Evolutionary conservation across 1,139 yeast species (phyloP).

Genomic region (Blastobotrys aristatus): DNA sequence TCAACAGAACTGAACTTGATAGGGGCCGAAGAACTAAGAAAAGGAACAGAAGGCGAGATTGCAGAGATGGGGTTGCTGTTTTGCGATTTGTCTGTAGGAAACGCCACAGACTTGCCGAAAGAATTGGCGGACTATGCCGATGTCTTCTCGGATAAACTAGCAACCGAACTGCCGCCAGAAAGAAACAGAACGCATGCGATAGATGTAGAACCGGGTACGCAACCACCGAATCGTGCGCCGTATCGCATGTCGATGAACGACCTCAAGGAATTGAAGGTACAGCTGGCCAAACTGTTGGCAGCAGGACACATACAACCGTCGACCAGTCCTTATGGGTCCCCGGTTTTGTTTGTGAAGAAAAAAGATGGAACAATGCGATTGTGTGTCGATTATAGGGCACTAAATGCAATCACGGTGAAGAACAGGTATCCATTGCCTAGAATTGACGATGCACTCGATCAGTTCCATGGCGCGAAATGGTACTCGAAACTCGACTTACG

Average conservation of each 20-base stretch:
- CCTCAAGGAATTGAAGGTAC: background rate
- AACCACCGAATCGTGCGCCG: background rate
- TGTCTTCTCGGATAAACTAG: background rate
- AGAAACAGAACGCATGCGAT: background rate
- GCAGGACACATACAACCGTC: conserved; percentile 20
- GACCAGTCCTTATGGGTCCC: conserved; percentile 22
- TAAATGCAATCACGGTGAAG: conserved; percentile 14
- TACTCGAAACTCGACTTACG: conserved; percentile 22
- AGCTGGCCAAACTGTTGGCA: conserved; percentile 11
- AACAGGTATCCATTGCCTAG: conserved; percentile 11
- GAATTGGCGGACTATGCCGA: background rate
- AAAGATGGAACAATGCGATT: conserved; percentile 22
- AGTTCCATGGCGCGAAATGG: conserved; percentile 6
- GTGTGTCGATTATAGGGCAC: conserved; percentile 20
- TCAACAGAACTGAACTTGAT: background rate
- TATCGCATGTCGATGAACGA: background rate
- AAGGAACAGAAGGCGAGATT: background rate
- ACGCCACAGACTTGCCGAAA: background rate
- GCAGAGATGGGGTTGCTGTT: background rate
- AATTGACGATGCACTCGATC: conserved; percentile 7
- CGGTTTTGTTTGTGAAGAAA: conserved; percentile 21
- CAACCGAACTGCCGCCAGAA: background rate
- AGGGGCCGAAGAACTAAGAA: background rate
- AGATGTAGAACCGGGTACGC: background rate
- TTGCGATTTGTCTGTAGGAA: background rate